Evolutionary conservation across 768 basidiomycete genomes (phyloP), one percentile per base, ranked within the genome.

Genomic region (Suillus spraguei): DNA sequence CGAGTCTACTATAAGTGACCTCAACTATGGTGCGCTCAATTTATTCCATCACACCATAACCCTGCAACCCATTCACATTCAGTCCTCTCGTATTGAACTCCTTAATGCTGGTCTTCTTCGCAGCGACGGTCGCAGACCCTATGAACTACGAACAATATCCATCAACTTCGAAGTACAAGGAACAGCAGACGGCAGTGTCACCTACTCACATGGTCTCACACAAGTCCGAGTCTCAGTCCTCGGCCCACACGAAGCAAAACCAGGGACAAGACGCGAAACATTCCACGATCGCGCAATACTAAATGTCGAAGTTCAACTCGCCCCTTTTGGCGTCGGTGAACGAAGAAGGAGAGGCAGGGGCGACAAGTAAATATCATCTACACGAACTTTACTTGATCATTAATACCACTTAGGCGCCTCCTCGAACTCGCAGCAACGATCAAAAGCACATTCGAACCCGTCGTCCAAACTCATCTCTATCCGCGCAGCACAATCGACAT

Each of bases 401-500:
- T 59, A 59, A 54, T 62, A 63, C 59, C 47, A 55, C 50, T 39
- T 67, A 97, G 96, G 76, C 94, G 95, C 17, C 83, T 93, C 66
- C 80, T 92, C 65, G 97, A 99, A 77, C 82, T 97, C 66, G 92
- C 90, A 13, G 82, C 93, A 3, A 87, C 89, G 28, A 88, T 99
- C 66, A 92, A 94, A 78, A 89, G 93, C 36, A 99, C 97, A 0
- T 99, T 99, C 72, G 97, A 99, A 72, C 95, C 96, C 47, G 94
- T 97, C 61, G 86, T 99, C 28, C 92, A 95, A 73, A 91, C 92
- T 8, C 84, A 83, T 64, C 84, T 99, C 54, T 98, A 97, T 77
- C 97, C 97, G 24, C 89, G 97, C 56, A 92, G 92, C 39, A 89
- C 95, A 74, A 97, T 99, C 74, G 94, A 97, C 77, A 89, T 99